Conservation (phyloP, 768 basidiomycete species). For the Psilocybe sp. region DNA sequence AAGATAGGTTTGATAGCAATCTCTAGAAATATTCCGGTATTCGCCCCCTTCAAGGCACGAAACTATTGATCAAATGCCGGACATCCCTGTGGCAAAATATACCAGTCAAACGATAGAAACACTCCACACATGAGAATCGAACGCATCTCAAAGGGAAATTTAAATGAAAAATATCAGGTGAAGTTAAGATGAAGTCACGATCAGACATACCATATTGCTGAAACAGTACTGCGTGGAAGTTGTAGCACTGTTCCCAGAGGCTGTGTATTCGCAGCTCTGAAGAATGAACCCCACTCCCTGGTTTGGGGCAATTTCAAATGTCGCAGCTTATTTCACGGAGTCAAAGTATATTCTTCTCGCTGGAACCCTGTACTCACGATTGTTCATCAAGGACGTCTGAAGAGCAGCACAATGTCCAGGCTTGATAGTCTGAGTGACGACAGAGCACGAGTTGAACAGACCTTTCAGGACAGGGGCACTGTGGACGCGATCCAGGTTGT, state of each 20-base stretch:
- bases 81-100: too few relatives aligned
- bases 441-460: constrained; percentile 3
- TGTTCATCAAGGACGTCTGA: constrained; percentile 5
- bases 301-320: constrained; percentile 7
- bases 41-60: too few relatives aligned
- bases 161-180: too few relatives aligned
- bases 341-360: too few relatives aligned
- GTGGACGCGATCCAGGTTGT: not conserved
- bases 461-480: not conserved
- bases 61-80: too few relatives aligned
- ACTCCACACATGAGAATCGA: too few relatives aligned
- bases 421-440: constrained; percentile 6
- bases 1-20: too few relatives aligned
- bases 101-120: too few relatives aligned
- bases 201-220: constrained; percentile 9
- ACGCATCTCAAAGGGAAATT: too few relatives aligned
- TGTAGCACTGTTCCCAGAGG: constrained; percentile 2
- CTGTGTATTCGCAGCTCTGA: constrained; percentile 11
- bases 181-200: too few relatives aligned
- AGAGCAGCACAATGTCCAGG: constrained; percentile 5
- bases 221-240: constrained; percentile 10
- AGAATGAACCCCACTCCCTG: constrained; percentile 13
- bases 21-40: too few relatives aligned
- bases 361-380: too few relatives aligned
- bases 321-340: not conserved